A percentile compares a stretch with the other conserved stretches of the same genome.
phyloP scores from a whole-genome alignment of 164 flowering plant genomes.

The Nymphaea colorata region DNA sequence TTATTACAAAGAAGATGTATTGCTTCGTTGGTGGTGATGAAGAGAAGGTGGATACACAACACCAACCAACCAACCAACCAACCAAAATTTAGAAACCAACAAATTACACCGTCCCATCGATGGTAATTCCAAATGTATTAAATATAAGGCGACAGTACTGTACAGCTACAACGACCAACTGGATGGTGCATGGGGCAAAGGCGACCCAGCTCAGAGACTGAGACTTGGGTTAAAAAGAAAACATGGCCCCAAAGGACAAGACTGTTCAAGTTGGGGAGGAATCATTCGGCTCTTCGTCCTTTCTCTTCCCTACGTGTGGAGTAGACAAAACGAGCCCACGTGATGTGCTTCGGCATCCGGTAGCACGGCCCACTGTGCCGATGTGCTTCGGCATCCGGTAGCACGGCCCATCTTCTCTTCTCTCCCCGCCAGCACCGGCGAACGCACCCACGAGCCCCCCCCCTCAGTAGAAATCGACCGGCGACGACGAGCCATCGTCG shows the following conservation, averaged over 20 bases:
- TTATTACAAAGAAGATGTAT: too few relatives aligned
- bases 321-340: background rate
- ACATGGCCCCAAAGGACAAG: background rate
- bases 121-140: too few relatives aligned
- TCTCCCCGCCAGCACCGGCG: background rate
- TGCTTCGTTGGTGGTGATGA: too few relatives aligned
- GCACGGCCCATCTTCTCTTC: background rate
- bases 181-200: background rate
- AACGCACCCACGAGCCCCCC: background rate
- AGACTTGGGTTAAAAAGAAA: too few relatives aligned
- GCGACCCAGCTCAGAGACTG: background rate
- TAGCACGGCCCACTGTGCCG: background rate
- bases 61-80: too few relatives aligned
- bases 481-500: conserved; percentile 36
- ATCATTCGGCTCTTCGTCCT: background rate
- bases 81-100: too few relatives aligned
- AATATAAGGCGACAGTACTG: too few relatives aligned
- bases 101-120: too few relatives aligned
- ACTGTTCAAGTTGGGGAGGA: background rate
- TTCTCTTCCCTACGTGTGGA: background rate
- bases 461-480: conserved; percentile 43
- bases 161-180: background rate
- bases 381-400: background rate
- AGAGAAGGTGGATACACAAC: too few relatives aligned
- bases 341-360: background rate